Evolutionary conservation across 176 grass and related monocot genomes (phyloP).

Genomic region (Panicum miliaceum): DNA sequence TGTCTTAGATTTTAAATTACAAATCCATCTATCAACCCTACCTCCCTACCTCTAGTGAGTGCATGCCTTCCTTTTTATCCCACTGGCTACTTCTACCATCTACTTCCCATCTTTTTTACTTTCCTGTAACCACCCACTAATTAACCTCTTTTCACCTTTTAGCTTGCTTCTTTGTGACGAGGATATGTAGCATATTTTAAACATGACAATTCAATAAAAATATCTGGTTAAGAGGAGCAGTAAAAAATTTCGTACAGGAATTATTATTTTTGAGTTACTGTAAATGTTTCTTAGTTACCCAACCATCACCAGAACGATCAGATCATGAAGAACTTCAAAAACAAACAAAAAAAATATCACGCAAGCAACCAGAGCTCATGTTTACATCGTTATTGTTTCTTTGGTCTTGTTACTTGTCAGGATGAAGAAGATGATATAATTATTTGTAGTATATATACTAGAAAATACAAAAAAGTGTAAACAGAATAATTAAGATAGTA

Average conservation of each 20-base stretch:
- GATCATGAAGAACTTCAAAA: neutral
- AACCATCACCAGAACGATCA: constrained; percentile 1
- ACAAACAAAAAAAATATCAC: neutral
- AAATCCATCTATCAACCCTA: constrained; percentile 15
- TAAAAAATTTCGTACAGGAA: neutral
- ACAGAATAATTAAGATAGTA: constrained; percentile 22
- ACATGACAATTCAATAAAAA: neutral
- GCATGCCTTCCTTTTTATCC: constrained; percentile 48
- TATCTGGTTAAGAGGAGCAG: neutral
- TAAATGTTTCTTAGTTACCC: neutral
- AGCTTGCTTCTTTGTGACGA: neutral
- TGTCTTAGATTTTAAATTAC: constrained; percentile 60
- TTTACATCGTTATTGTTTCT: neutral
- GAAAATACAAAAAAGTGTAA: neutral
- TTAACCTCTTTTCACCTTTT: constrained; percentile 45
- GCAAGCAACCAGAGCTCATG: neutral
- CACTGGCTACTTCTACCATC: constrained; percentile 45
- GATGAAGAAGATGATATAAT: neutral
- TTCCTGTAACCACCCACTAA: constrained; percentile 58
- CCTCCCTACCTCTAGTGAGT: constrained; percentile 37
- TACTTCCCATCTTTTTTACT: constrained; percentile 39
- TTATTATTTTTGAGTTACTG: neutral
- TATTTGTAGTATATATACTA: neutral
- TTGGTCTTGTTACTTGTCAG: neutral
- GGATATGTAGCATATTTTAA: constrained; percentile 32